Evolutionary conservation across 306 rosid genomes (phyloP), one percentile per base, ranked within the genome.

Genomic region (Vicia faba): DNA sequence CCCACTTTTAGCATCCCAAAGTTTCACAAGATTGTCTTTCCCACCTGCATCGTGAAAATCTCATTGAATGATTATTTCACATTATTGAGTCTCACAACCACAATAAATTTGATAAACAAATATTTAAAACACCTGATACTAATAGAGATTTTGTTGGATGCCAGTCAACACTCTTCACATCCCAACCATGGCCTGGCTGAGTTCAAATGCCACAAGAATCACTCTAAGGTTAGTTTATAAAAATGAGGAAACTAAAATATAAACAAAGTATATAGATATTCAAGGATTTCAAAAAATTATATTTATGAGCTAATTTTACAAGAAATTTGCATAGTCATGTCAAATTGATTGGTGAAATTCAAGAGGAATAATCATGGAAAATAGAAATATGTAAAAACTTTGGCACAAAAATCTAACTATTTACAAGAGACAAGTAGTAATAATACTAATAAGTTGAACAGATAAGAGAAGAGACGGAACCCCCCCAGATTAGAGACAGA

Each of bases 141-240:
- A 93, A 82, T 31, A 93, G 85, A 73, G 99, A 90, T 55, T 93
- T 93, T 50, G 97, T 82, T 33, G 99, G 99, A 80, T 93, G 99
- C 97, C 99, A 93, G 72, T 93, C 99, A 86, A 93, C 97, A 79
- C 97, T 88, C 89, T 93, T 93, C 85, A 93, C 99, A 82, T 93
- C 99, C 99, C 99, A 93, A 80, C 99, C 97, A 81, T 91, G 97
- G 97, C 97, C 97, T 91, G 97, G 91, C 97, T 91, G 95, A 85
- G 91, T 91, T 83, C 89, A 91, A 91, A 91, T 61, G 78, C 71
- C 75, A 68, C 54, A 73, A 53, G 4, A 29, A 56, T 36, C 73
- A 72, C 62, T 67, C 48, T 15, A 73, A 76, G 59, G 77, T 78
- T 73, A 78, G 71, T 64, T 54, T 62, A 72, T 60, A 3, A 41